Base-by-base conservation (phyloP, 2,329 filamentous ascomycete genomes). In the Chrysoporthe deuterocubensis region DNA sequence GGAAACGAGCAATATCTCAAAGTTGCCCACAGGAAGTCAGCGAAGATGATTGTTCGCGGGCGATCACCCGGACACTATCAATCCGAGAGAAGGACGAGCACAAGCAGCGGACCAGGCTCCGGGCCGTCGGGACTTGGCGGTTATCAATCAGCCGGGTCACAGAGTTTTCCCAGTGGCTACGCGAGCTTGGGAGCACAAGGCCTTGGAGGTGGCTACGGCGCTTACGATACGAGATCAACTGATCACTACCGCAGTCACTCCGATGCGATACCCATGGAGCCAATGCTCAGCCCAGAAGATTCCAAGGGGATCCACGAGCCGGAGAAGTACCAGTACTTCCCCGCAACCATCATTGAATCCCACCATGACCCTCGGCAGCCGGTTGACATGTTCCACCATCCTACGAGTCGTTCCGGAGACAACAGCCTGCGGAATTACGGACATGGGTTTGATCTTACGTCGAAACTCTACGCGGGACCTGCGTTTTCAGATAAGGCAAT, bases 21-120 rank as follows among this genome's bases (percentile, higher is more conserved):
- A 75, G 83, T 96, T 63, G 92, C 92, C 3, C 87, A 88, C 67
- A 85, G 87, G 60, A 89, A 92, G 74, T 95, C 92, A 6, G 89
- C 90, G 68, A 92, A 91, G 76, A 92, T 96, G 85, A 93, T 96
- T 72, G 92, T 96, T n/a, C 90, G 93, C 32, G 93, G 93, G 6
- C 87, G 92, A 37, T 94, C 91, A 8, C 92, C 92, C 0, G 92
- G 92, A 1, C 93, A 94, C 74, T 94, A 94, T 78, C 90, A 92
- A 74, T 88, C 90, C 57, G 89, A 90, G 71, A 83, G 90, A 71
- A 85, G 90, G 65, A 85, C 88, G 64, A 92, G 89, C 76, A 85
- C 89, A 2, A 88, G 89, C 73, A 92, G 90, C 74, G 90, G 91
- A 0, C 83, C 85, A 2, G 85, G 85, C 66, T 90, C 91, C 16